Evolutionary conservation across 2,329 filamentous ascomycete species (phyloP).

Genomic region (Tolypocladium amazonense): DNA sequence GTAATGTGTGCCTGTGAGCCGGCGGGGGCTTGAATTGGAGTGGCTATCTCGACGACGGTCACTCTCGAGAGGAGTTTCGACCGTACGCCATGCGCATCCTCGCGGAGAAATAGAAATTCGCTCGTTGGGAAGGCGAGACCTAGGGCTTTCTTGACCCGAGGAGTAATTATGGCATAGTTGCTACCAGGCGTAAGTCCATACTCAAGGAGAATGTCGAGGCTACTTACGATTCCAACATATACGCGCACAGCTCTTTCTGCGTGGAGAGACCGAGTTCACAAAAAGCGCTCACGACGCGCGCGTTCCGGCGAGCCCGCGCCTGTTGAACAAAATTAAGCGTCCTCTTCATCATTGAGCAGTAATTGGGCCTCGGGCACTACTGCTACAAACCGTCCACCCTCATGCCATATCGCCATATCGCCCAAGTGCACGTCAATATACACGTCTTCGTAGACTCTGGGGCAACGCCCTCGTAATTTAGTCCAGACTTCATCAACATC

Average conservation of each 20-base stretch:
- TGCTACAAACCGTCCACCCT: not conserved
- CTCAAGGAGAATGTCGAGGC: not conserved
- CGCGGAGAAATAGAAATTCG: not conserved
- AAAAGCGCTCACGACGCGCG: no score
- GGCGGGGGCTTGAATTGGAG: not conserved
- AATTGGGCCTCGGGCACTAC: no score
- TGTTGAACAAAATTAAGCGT: not conserved
- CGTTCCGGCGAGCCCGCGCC: not conserved
- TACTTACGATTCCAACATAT: not conserved
- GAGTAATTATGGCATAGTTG: not conserved
- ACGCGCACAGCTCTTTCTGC: not conserved
- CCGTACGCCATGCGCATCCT: not conserved
- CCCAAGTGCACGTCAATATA: not conserved
- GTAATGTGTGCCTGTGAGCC: not conserved
- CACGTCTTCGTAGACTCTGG: not conserved
- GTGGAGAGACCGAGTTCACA: not conserved
- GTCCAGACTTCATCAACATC: not conserved
- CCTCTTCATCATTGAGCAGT: not conserved
- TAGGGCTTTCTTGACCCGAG: not conserved
- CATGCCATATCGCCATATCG: not conserved
- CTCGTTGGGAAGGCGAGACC: not conserved
- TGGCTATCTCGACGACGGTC: not conserved
- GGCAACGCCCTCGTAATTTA: not conserved
- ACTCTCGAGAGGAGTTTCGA: not conserved
- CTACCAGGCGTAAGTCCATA: not conserved